These are phyloP conservation scores for Uronychia setigera DNA, from an alignment of 73 alveolate genomes.

Conservation along the genomic window DNA sequence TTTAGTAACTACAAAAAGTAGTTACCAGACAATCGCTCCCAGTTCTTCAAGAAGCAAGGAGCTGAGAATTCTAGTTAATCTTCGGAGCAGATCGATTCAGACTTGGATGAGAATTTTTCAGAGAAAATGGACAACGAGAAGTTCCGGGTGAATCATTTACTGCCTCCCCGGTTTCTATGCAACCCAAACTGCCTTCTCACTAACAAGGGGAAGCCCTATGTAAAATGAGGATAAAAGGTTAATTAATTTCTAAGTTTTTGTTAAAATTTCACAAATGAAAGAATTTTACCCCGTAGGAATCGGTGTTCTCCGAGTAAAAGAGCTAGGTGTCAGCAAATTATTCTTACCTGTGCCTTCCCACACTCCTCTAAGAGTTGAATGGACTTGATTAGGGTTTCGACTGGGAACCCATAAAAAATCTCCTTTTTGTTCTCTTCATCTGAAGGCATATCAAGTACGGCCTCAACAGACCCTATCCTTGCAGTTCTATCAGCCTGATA, in stretches of 20 bases:
- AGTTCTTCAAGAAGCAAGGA: too few relatives aligned
- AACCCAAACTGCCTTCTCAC: neutral
- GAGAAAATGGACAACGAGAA: too few relatives aligned
- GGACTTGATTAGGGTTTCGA: constrained; percentile 1
- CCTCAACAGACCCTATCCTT: constrained; percentile 17
- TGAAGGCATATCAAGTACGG: neutral
- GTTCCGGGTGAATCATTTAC: too few relatives aligned
- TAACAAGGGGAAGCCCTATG: neutral
- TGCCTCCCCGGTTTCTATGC: too few relatives aligned
- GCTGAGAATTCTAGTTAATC: too few relatives aligned
- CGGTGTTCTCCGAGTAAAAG: constrained; percentile 18
- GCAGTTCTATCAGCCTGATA: constrained; percentile 19
- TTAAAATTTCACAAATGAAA: neutral
- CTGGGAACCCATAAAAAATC: constrained; percentile 1
- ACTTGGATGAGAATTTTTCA: too few relatives aligned
- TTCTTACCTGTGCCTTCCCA: constrained; percentile 13
- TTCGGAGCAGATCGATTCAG: too few relatives aligned
- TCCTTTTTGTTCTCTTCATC: constrained; percentile 7
- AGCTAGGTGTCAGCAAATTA: neutral
- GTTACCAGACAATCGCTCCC: too few relatives aligned
- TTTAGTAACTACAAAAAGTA: too few relatives aligned
- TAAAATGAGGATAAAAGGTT: neutral
- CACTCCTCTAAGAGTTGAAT: neutral
- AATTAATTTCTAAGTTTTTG: neutral
- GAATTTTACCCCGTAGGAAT: constrained; percentile 11